A percentile compares a stretch with the other conserved stretches of the same genome.
These are phyloP conservation scores for Pseudotsuga menziesii DNA, from an alignment of 75 land plant species.

Conservation along the genomic window DNA sequence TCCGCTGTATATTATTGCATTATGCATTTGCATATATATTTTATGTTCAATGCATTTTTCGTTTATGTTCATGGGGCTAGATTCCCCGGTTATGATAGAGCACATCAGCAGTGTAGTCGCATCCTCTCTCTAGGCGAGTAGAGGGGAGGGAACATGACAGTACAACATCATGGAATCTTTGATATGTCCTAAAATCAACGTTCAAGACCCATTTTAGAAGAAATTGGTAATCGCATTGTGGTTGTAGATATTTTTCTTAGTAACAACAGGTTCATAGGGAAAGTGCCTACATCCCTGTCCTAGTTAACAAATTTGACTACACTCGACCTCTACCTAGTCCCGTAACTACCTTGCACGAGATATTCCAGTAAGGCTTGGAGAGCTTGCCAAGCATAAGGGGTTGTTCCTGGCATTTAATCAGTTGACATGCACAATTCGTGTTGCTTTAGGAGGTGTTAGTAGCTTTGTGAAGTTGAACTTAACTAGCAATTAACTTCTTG, in stretches of 20 bases:
- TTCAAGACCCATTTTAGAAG: conserved; percentile 41
- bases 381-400: conserved; percentile 29
- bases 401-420: conserved; percentile 29
- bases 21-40: too few species aligned
- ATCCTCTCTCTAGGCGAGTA: too few species aligned
- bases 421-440: conserved; percentile 40
- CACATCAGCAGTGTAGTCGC: too few species aligned
- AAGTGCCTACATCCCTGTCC: conserved; percentile 32
- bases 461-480: conserved; percentile 55
- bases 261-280: conserved; percentile 27
- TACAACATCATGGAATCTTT: conserved; percentile 42
- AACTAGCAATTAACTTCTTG: conserved; percentile 39
- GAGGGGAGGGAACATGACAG: too few species aligned
- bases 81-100: too few species aligned
- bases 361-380: conserved; percentile 34
- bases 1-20: too few species aligned
- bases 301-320: conserved; percentile 25
- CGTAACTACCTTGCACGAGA: conserved; percentile 34
- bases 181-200: conserved; percentile 35
- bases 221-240: conserved; percentile 47
- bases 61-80: too few species aligned
- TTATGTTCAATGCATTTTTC: too few species aligned
- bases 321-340: conserved; percentile 21
- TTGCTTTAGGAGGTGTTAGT: conserved; percentile 28
- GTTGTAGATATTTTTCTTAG: conserved; percentile 47